Base-by-base conservation (phyloP, 768 basidiomycete species). In the Amyloporia xantha region DNA sequence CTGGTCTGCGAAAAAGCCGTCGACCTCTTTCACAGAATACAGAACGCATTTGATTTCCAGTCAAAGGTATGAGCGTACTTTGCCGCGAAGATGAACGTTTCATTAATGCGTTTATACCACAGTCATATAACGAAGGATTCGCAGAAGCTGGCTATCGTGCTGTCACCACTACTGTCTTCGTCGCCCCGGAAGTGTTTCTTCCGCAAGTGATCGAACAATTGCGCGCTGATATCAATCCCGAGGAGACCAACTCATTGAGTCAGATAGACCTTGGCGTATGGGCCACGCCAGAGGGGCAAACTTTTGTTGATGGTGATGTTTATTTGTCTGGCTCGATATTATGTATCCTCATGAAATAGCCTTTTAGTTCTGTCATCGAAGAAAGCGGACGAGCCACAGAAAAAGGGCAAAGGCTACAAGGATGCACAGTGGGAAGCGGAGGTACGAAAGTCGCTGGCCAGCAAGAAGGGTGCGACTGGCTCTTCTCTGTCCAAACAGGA, bases 381-480 rank as follows among this genome's bases (percentile, higher is more conserved):
- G 48, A 86, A 85, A 58, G 63, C 64, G 10, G 73, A 71, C 1
- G 72, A 76, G 3, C 70, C 59, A 41, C 69, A 62, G 66, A 75
- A 68, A 54, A 95, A 94, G 62, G 88, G 91, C 12, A 97, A 96
- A 57, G 86, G 84, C 50, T 81, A 86, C 4, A 91, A 90, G 28
- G 86, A 95, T 12, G 86, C 90, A 15, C 85, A 90, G 59, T 99
- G 95, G 95, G 96, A 99, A 53, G 86, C 84, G 23, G 94, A 99
- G 52, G 71, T 95, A n/a, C 80, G 93, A 9, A 84, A 88, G 56
- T 81, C 84, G 0, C 71, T 97, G 1, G 88, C 89, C 5, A 78
- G 69, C 48, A 97, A 97, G 71, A 75, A 79, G 9, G 66, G 73
- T 1, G 60, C 66, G 1, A 57, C 71, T 1, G 47, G 57, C 13